Evolutionary conservation across 192 early-diverging fungal genomes (phyloP), one percentile per base, ranked within the genome.

Genomic region (Rhizophagus clarus): DNA sequence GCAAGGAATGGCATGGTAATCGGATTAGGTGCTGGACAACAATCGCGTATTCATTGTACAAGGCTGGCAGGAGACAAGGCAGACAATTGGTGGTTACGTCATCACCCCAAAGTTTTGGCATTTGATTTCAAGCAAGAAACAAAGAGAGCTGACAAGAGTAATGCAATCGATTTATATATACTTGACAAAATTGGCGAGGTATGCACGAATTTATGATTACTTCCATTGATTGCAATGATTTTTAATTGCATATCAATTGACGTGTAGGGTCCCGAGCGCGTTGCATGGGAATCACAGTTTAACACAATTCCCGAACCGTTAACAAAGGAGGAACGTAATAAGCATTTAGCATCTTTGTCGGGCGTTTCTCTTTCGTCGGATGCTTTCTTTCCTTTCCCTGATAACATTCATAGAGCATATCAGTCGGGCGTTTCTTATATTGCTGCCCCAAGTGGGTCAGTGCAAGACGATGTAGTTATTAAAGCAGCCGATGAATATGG

Each of bases 361-460:
- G 94, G 89, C 75, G 92, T 98, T 26, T 94, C 95, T 12, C 86
- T 99, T 22, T 91, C 94, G 4, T 96, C 95, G n/a, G 98, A 99
- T 84, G 98, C 98, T 32, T 99, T 99, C 92, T 99, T 99, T 95
- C 98, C 98, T 77, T 99, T 99, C 91, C 88, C 93, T 6, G 98
- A 99, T 87, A 98, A 97, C 81, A 88, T 99, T 67, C 92, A 96
- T 81, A 88, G 98, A 64, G 97, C 91, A 32, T 87, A 88, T 47
- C 86, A 92, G 84, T 92, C 92, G 31, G 98, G 98, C 78, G 98
- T 96, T 76, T 85, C 89, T 79, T 95, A 88, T 79, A 88, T 99
- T 81, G 97, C 96, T 77, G 96, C 96, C 29, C 96, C 98, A 24
- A 92, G 91, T 78, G 98, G 98, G 63, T 94, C 92, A 42, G 94